A percentile compares a stretch with the other conserved stretches of the same genome.
Conservation (phyloP, 495 filamentous ascomycete species). For the Pyrenula massariospora region DNA sequence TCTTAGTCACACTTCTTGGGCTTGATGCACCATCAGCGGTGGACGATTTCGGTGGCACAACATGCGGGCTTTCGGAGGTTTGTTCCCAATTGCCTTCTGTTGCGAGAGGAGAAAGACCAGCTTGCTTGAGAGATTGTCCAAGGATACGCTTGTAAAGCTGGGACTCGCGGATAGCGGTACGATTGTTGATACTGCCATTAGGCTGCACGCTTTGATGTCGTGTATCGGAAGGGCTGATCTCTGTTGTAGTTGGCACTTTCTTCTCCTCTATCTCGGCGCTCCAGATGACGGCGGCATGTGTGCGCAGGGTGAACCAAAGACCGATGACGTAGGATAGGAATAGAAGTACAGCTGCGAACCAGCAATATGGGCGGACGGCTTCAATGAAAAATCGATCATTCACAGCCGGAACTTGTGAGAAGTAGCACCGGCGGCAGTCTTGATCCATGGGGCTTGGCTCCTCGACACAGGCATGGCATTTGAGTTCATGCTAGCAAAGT, state of each 20-base stretch:
- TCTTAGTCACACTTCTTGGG: conserved; percentile 27
- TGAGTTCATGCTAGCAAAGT: conserved; percentile 69
- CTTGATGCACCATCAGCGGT: conserved; percentile 22
- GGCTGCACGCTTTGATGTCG: conserved; percentile 17
- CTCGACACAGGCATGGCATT: conserved; percentile 65
- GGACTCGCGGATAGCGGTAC: conserved; percentile 58
- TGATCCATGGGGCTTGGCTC: conserved; percentile 28
- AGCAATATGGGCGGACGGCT: conserved; percentile 88
- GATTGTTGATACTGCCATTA: conserved; percentile 19
- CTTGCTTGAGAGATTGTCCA: conserved; percentile 74
- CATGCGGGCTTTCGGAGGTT: conserved; percentile 41
- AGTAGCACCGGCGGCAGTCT: conserved; percentile 90
- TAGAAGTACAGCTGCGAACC: conserved; percentile 69
- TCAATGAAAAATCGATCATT: conserved; percentile 77
- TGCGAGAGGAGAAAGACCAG: conserved; percentile 47
- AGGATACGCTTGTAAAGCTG: conserved; percentile 88
- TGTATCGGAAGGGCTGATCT: conserved; percentile 29
- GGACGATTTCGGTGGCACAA: conserved; percentile 58
- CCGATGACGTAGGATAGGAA: conserved; percentile 93
- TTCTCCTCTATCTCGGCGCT: conserved; percentile 80
- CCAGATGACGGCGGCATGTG: conserved; percentile 96
- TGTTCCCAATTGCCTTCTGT: conserved; percentile 33
- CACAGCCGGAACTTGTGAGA: conserved; percentile 76
- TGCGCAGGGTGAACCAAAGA: conserved; percentile 90
- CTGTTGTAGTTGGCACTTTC: conserved; percentile 36